Percentiles rank a stretch among this genome's conserved stretches.
phyloP scores from a whole-genome alignment of 225 moss, liverwort and hornwort genomes.

The Physcomitrium patens region DNA sequence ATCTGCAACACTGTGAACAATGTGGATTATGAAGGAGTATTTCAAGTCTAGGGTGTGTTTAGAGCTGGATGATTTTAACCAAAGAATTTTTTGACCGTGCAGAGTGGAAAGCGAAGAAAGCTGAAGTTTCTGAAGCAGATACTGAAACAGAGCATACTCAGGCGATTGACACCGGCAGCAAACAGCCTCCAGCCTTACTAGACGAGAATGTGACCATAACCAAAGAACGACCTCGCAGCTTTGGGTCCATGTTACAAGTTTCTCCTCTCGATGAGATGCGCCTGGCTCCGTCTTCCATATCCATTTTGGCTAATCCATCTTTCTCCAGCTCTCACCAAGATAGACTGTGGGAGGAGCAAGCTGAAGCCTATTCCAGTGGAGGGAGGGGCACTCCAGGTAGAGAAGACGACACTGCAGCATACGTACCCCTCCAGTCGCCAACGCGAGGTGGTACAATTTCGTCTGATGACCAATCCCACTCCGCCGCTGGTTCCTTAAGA shows the following conservation, averaged over 20 bases:
- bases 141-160: constrained; percentile 18
- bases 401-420: constrained; percentile 29
- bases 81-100: neutral
- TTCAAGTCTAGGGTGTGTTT: too few species aligned
- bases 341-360: constrained; percentile 42
- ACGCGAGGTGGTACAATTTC: constrained; percentile 21
- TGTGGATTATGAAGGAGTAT: too few species aligned
- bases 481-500: constrained; percentile 23
- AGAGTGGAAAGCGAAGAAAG: neutral
- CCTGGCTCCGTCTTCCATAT: constrained; percentile 33
- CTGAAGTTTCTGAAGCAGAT: neutral
- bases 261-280: constrained; percentile 26
- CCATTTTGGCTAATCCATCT: constrained; percentile 35
- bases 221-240: constrained; percentile 15
- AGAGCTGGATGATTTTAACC: too few species aligned
- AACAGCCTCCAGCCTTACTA: neutral
- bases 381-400: constrained; percentile 37
- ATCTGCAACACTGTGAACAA: neutral
- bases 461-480: constrained; percentile 17
- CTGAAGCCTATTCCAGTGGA: constrained; percentile 37
- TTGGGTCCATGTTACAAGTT: constrained; percentile 22
- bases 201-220: constrained; percentile 20
- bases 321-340: constrained; percentile 47
- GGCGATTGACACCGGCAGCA: neutral
- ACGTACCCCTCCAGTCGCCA: constrained; percentile 23